A percentile compares a stretch with the other conserved stretches of the same genome.
These are phyloP conservation scores for Aspergillus tanneri DNA, from an alignment of 2,329 filamentous ascomycete genomes.

Conservation along the genomic window DNA sequence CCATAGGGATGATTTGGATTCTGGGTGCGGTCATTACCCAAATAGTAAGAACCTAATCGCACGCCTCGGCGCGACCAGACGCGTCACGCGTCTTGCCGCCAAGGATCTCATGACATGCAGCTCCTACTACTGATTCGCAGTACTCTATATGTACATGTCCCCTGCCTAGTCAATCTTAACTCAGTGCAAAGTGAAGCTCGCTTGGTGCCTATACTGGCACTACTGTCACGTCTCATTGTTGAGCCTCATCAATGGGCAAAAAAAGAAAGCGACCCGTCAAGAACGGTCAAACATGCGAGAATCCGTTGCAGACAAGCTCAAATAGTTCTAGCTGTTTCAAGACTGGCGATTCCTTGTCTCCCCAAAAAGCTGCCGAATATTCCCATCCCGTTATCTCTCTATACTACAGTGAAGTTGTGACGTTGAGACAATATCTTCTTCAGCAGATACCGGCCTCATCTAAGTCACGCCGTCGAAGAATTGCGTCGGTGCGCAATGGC, in stretches of 20 bases:
- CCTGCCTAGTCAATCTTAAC: not conserved
- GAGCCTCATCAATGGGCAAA: constrained; percentile 15
- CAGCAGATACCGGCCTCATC: constrained; percentile 65
- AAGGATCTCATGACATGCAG: no score
- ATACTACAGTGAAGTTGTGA: constrained; percentile 66
- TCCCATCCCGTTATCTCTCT: constrained; percentile 64
- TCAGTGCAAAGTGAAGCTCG: not conserved
- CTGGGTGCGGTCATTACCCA: no score
- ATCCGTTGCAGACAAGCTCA: constrained; percentile 12
- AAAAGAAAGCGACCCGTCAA: constrained; percentile 45
- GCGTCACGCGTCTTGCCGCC: no score
- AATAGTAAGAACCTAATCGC: not conserved
- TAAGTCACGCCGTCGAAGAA: constrained; percentile 50
- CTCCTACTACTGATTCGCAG: no score
- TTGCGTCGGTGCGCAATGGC: constrained; percentile 35
- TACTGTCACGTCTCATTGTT: not conserved
- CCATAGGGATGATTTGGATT: no score
- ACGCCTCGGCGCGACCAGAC: not conserved
- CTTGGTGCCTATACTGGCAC: no score
- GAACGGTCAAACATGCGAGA: constrained; percentile 13
- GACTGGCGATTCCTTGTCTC: not conserved
- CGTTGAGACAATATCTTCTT: constrained; percentile 70
- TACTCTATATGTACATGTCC: no score
- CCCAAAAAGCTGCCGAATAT: constrained; percentile 14
- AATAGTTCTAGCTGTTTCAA: not conserved